A percentile compares a stretch with the other conserved stretches of the same genome.
phyloP scores from a whole-genome alignment of 208 protist genomes.

The Trichomonas vaginalis region DNA sequence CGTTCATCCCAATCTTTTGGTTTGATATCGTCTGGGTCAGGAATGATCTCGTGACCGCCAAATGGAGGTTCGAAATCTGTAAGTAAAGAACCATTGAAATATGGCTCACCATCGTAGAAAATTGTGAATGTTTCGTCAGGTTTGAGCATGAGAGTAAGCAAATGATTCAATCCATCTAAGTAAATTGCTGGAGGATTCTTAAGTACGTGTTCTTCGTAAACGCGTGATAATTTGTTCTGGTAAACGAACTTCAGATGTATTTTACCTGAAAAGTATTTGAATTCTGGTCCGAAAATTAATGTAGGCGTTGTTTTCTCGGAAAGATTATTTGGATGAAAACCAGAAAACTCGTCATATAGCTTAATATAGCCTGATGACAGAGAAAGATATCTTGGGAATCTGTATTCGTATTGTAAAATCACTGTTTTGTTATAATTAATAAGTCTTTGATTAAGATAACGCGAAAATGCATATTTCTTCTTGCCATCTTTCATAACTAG shows the following conservation, averaged over 20 bases:
- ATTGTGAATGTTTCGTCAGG: slow-evolving; percentile 32
- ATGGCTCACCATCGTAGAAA: slow-evolving; percentile 25
- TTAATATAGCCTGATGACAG: slow-evolving; percentile 41
- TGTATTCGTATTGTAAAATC: slow-evolving; percentile 31
- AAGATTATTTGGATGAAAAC: neutral
- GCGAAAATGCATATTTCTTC: neutral
- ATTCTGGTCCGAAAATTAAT: slow-evolving; percentile 43
- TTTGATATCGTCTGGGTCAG: slow-evolving; percentile 30
- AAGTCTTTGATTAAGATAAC: neutral
- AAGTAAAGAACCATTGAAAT: slow-evolving; percentile 20
- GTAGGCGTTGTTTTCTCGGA: slow-evolving; percentile 28
- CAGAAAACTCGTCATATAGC: slow-evolving; percentile 3
- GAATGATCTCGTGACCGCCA: slow-evolving; percentile 26
- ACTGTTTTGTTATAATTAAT: neutral
- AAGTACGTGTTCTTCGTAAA: slow-evolving; percentile 20
- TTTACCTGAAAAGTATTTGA: slow-evolving; percentile 23
- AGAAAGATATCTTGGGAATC: slow-evolving; percentile 13
- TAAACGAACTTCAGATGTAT: slow-evolving; percentile 34
- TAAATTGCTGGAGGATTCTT: neutral
- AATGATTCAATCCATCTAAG: slow-evolving; percentile 27
- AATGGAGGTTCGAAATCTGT: slow-evolving; percentile 33
- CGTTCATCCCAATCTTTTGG: slow-evolving; percentile 34
- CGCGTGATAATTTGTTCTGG: slow-evolving; percentile 21
- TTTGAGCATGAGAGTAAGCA: slow-evolving; percentile 29
- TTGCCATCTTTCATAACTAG: neutral